Evolutionary conservation across 2,329 filamentous ascomycete genomes (phyloP).

Genomic region (Rutstroemia sp.): DNA sequence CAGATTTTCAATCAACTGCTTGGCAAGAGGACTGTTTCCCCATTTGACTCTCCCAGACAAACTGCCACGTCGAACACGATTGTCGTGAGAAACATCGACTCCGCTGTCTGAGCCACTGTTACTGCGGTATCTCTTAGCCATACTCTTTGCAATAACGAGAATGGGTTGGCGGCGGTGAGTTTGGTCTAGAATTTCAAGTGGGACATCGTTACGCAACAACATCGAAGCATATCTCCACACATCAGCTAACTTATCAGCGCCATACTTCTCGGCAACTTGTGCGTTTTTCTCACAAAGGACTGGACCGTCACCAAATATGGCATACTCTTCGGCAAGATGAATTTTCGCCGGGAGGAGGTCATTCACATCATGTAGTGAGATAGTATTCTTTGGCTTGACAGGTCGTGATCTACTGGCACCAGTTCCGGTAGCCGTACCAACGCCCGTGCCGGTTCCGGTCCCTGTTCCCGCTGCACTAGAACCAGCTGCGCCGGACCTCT

Average conservation of each 20-base stretch:
- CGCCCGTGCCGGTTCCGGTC: conserved; percentile 42
- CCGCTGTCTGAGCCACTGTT: conserved; percentile 40
- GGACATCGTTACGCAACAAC: conserved; percentile 69
- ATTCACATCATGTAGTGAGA: conserved; percentile 66
- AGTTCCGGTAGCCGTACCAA: conserved; percentile 44
- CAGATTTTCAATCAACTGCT: conserved; percentile 52
- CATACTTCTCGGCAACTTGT: conserved; percentile 62
- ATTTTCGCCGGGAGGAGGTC: conserved; percentile 70
- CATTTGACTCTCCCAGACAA: conserved; percentile 58
- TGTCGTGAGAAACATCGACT: conserved; percentile 39
- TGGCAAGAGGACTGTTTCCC: conserved; percentile 58
- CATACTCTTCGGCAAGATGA: conserved; percentile 70
- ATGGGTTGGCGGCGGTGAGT: conserved; percentile 44
- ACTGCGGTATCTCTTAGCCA: conserved; percentile 34
- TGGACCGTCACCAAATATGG: conserved; percentile 74
- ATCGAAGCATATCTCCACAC: conserved; percentile 79
- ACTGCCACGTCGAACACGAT: conserved; percentile 13
- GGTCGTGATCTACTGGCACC: conserved; percentile 24
- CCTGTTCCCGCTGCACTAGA: conserved; percentile 22
- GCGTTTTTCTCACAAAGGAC: conserved; percentile 82
- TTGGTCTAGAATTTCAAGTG: conserved; percentile 55
- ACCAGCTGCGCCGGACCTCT: conserved; percentile 18
- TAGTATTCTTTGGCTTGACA: conserved; percentile 52
- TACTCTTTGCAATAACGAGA: conserved; percentile 61
- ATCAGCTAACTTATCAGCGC: conserved; percentile 63